Base-by-base conservation (phyloP, 352 stramenopile species). In the Globisporangium orthogonon region DNA sequence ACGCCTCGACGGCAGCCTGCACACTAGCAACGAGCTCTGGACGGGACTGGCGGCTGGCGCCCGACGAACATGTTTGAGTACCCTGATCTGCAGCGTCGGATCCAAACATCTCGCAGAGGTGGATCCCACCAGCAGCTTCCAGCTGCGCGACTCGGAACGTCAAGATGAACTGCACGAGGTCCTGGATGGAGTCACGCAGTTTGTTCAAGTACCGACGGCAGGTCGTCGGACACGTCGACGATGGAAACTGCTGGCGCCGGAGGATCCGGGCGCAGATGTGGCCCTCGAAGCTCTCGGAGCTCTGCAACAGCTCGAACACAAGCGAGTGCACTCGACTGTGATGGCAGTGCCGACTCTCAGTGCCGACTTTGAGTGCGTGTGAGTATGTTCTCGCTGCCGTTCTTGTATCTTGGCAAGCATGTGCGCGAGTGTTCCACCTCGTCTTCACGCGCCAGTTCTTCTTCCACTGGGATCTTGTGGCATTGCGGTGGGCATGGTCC, bases 151-250 rank as follows among this genome's bases (percentile, higher is more conserved):
- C 39, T 2, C 71, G 62, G 55, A 73, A 76, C 23, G 62, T 52
- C 9, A 71, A n/a, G 10, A 80, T 62, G 50, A 77, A 80, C 45
- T 66, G 50, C 23, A 67, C 58, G 9, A 80, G 31, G 43, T 76
- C 63, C 28, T 55, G 52, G 46, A 76, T 65, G 28, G 61, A 67
- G 45, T 75, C 68, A 18, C 71, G 68, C 17, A 70, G 62, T 29
- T 64, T 62, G 41, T 43, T 58, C n/a, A 80, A 46, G 52, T 73
- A 74, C 45, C 51, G 55, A 17, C 63, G 63, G 18, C 44, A 49
- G 0, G 11, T 17, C 17, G 37, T 13, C 17, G 37, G 37, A 13
- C 37, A 43, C 11, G 37, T 17, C 37, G 37, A 43, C 11, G 37
- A 13, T 43, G 37, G 11, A 13, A 43, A 43, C 11, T 43, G 37